phyloP scores from a whole-genome alignment of 169 alveolate genomes.

The Plasmodium reichenowi region DNA sequence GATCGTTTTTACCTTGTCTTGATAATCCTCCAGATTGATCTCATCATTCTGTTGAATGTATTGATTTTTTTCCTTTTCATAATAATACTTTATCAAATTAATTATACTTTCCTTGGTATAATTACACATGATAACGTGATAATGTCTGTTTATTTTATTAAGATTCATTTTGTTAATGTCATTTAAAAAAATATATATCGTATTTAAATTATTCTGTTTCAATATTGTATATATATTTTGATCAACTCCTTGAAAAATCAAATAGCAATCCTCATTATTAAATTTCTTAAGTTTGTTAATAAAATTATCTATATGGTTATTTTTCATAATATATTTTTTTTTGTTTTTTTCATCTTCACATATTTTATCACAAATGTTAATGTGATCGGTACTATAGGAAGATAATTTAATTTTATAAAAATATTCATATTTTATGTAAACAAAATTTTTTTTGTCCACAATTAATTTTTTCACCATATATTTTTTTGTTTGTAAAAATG shows the following conservation, averaged over 20 bases:
- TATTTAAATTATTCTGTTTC: neutral
- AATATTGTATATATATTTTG: slow-evolving; percentile 1
- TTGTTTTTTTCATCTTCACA: neutral
- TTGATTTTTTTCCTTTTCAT: neutral
- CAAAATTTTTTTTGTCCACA: slow-evolving; percentile 12
- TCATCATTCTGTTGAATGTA: too few species aligned
- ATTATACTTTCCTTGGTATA: slow-evolving; percentile 30
- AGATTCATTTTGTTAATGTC: neutral
- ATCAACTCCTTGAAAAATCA: slow-evolving; percentile 24
- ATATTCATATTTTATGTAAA: slow-evolving; percentile 23
- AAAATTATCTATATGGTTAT: neutral
- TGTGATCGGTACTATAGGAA: neutral
- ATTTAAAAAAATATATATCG: slow-evolving; percentile 18
- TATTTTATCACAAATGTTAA: neutral
- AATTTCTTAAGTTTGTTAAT: neutral
- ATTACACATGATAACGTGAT: slow-evolving; percentile 25
- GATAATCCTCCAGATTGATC: neutral
- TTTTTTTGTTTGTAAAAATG: slow-evolving; percentile 40
- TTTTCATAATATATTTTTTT: neutral
- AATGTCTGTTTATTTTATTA: neutral
- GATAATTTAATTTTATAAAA: neutral
- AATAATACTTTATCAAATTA: slow-evolving; percentile 30
- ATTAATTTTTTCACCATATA: slow-evolving; percentile 29
- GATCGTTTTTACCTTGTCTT: slow-evolving; percentile 2
- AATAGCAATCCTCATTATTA: neutral